Evolutionary conservation across 768 basidiomycete genomes (phyloP).

Genomic region (Termitomyces sp.): DNA sequence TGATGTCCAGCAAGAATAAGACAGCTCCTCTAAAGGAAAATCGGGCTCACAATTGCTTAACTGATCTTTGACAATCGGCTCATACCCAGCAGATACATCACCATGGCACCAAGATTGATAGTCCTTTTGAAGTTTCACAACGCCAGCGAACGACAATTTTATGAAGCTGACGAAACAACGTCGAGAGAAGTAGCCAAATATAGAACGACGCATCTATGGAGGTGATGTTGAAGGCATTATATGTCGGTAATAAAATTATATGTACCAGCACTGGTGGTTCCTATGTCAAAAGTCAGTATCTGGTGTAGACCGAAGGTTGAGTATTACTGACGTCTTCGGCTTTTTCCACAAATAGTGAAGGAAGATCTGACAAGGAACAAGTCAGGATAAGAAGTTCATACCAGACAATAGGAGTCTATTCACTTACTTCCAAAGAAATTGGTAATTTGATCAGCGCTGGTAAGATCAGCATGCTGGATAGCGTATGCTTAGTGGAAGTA

Average conservation of each 20-base stretch:
- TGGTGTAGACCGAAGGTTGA: not conserved
- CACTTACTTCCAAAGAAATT: slow-evolving; percentile 55
- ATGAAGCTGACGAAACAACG: slow-evolving; percentile 71
- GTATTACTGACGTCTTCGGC: slow-evolving; percentile 42
- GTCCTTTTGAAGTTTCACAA: slow-evolving; percentile 63
- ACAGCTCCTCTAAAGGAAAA: not conserved
- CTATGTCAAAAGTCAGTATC: slow-evolving; percentile 14
- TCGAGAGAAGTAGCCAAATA: slow-evolving; percentile 80
- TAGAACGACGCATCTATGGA: slow-evolving; percentile 63
- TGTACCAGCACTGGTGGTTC: slow-evolving; percentile 31
- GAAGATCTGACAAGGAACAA: slow-evolving; percentile 37
- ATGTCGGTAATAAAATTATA: slow-evolving; percentile 2
- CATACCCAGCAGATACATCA: slow-evolving; percentile 44
- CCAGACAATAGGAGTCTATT: slow-evolving; percentile 11
- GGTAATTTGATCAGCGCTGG: slow-evolving; percentile 55
- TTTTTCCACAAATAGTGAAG: slow-evolving; percentile 57
- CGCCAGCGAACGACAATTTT: slow-evolving; percentile 73
- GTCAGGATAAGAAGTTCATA: not conserved
- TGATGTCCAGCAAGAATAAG: not conserved
- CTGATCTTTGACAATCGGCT: slow-evolving; percentile 46
- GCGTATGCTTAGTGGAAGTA: not conserved
- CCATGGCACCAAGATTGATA: slow-evolving; percentile 63
- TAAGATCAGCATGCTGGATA: slow-evolving; percentile 44
- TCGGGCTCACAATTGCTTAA: slow-evolving; percentile 39
- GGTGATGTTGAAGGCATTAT: not conserved